Evolutionary conservation across 1,284 basidiomycete genomes (phyloP).

Genomic region (Gymnopus androsaceus): DNA sequence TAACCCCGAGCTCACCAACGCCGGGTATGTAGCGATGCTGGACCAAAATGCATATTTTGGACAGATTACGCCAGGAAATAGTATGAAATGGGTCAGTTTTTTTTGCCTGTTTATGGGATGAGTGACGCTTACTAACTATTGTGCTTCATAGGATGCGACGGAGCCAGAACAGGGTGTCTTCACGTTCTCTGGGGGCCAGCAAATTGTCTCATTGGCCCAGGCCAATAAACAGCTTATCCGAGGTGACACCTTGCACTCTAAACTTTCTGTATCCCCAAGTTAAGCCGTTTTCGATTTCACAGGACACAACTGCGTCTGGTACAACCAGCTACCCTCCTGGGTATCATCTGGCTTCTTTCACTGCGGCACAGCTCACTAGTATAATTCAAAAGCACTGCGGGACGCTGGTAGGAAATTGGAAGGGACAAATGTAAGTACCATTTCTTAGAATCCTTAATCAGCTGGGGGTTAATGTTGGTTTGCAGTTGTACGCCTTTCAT

Average conservation of each 20-base stretch:
- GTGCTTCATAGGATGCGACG: conserved; percentile 46
- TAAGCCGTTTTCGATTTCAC: not conserved
- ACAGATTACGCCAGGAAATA: conserved; percentile 42
- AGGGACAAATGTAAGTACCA: conserved; percentile 46
- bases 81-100: conserved; percentile 44
- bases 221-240: conserved; percentile 43
- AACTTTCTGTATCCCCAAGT: conserved; percentile 7
- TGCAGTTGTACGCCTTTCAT: not conserved
- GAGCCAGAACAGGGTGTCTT: conserved; percentile 52
- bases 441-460: not conserved
- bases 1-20: conserved; percentile 43
- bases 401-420: conserved; percentile 52
- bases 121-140: not conserved
- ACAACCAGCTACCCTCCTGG: conserved; percentile 56
- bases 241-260: too few relatives aligned
- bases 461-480: not conserved
- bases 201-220: conserved; percentile 46
- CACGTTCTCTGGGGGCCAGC: conserved; percentile 47
- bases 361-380: conserved; percentile 41
- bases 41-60: conserved; percentile 37
- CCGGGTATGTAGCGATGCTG: conserved; percentile 35
- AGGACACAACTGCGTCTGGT: conserved; percentile 59
- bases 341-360: conserved; percentile 45
- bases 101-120: not conserved
- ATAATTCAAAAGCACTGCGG: conserved; percentile 49